phyloP scores from a whole-genome alignment of 495 filamentous ascomycete genomes.

The Neurospora sp. region DNA sequence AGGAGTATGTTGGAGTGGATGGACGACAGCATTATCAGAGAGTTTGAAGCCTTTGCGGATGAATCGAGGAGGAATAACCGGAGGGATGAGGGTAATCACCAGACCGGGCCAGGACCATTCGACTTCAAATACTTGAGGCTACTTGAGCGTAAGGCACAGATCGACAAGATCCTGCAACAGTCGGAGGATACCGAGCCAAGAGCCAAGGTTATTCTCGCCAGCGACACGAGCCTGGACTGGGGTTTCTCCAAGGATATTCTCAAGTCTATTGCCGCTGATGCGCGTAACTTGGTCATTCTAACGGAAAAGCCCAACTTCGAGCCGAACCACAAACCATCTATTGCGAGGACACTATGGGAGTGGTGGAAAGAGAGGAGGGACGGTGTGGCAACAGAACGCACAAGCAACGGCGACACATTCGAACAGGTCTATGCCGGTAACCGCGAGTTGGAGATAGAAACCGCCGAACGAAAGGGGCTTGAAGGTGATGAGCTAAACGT shows the following conservation, averaged over 20 bases:
- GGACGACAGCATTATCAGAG: constrained; percentile 83
- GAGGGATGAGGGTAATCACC: constrained; percentile 25
- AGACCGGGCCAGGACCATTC: constrained; percentile 60
- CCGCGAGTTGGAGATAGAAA: constrained; percentile 47
- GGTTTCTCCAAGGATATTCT: constrained; percentile 86
- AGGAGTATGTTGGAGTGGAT: constrained; percentile 99
- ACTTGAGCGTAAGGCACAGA: constrained; percentile 63
- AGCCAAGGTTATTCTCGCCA: constrained; percentile 79
- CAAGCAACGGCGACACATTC: constrained; percentile 46
- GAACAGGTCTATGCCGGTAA: constrained; percentile 58
- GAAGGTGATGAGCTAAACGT: constrained; percentile 62
- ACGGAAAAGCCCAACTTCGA: constrained; percentile 52
- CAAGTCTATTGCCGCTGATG: constrained; percentile 59
- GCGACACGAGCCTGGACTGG: constrained; percentile 85
- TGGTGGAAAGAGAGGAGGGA: constrained; percentile 61
- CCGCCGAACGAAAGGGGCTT: constrained; percentile 52
- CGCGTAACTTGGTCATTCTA: constrained; percentile 72
- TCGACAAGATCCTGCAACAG: constrained; percentile 49
- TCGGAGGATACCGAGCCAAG: constrained; percentile 26
- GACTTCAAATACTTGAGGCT: constrained; percentile 79
- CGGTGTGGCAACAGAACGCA: constrained; percentile 50
- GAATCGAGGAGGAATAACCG: constrained; percentile 35
- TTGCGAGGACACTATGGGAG: constrained; percentile 56
- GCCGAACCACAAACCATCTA: constrained; percentile 24
- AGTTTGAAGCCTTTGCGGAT: constrained; percentile 72